phyloP scores from a whole-genome alignment of 2,329 filamentous ascomycete genomes.

The Sphaerulina musiva region DNA sequence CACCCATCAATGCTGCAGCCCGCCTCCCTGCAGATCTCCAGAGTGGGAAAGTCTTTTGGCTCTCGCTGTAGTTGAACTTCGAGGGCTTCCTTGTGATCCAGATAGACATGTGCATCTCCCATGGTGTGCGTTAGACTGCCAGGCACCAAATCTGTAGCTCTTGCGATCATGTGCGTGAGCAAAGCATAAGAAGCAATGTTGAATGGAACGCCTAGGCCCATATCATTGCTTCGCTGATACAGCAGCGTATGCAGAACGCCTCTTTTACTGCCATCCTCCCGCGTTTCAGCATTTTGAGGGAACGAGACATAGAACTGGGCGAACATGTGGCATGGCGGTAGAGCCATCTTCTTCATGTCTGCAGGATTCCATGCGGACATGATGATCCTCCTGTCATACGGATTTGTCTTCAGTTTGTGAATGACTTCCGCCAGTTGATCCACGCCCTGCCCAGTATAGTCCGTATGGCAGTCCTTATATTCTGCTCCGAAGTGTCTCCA shows the following conservation, averaged over 20 bases:
- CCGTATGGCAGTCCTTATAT: constrained; percentile 69
- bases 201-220: constrained; percentile 95
- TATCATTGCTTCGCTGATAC: constrained; percentile 92
- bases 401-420: constrained; percentile 71
- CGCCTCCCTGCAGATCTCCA: constrained; percentile 63
- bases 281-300: constrained; percentile 39
- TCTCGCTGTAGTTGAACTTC: constrained; percentile 72
- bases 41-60: constrained; percentile 70
- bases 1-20: constrained; percentile 82
- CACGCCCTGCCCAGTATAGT: constrained; percentile 83
- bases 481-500: constrained; percentile 97
- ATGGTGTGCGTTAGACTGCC: constrained; percentile 90
- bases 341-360: constrained; percentile 78
- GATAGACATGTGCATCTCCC: constrained; percentile 96
- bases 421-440: constrained; percentile 92
- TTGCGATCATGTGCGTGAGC: constrained; percentile 89
- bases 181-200: constrained; percentile 95
- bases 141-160: constrained; percentile 74
- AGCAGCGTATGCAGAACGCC: constrained; percentile 79
- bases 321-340: constrained; percentile 96
- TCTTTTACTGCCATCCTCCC: constrained; percentile 37
- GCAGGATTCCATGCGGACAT: constrained; percentile 90
- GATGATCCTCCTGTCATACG: constrained; percentile 85
- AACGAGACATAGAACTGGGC: constrained; percentile 90
- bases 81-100: constrained; percentile 85